Base-by-base conservation (phyloP, 2,329 filamentous ascomycete genomes). In the Penicillium sp. region DNA sequence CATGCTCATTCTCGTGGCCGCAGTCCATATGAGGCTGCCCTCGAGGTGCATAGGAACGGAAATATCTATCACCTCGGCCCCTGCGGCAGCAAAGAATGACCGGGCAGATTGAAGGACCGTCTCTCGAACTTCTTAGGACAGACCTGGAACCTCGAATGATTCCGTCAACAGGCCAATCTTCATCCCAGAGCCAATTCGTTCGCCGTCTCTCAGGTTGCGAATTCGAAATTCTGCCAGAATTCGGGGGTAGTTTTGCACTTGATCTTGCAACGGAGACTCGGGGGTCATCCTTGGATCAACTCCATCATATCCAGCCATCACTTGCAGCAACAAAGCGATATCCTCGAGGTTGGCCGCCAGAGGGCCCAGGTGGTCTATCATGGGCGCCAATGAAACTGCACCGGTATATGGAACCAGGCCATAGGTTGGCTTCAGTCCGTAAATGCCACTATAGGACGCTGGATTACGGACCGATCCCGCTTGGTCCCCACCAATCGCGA, bases 341-440 rank as follows among this genome's bases (percentile, higher is more conserved):
- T 84, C 82, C 12, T 74, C 64, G 0, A 84, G 69, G 0, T 72
- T 80, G 10, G 70, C 70, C 1, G 82, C 79, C 73, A 84, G 81
- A 0, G 82, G 81, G 75, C 40, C 40, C 9, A 44, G 19, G 10
- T 44, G 40, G 12, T 44, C 40, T 24, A 44, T 44, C 40, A 44
- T 44, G 40, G 40, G 40, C 10, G 40, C n/a, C 19, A 44, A 22
- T 1, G 40, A 44, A 5, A 44, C 40, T 7, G 82, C 80, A 0
- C 82, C 83, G 0, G 82, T 84, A 62, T 84, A 84, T 0, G 83
- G 82, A 1, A 85, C 76, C 2, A 85, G 70, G 0, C 83, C 82
- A 68, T 80, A 78, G 0, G 82, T 84, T 0, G 82, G 78, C 61
- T 85, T 85, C 5, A 81, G 69, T 4, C 79, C 80, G 55, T 81